Conservation (phyloP, 345 rosid genomes). For the Zanthoxylum bungeanum region DNA sequence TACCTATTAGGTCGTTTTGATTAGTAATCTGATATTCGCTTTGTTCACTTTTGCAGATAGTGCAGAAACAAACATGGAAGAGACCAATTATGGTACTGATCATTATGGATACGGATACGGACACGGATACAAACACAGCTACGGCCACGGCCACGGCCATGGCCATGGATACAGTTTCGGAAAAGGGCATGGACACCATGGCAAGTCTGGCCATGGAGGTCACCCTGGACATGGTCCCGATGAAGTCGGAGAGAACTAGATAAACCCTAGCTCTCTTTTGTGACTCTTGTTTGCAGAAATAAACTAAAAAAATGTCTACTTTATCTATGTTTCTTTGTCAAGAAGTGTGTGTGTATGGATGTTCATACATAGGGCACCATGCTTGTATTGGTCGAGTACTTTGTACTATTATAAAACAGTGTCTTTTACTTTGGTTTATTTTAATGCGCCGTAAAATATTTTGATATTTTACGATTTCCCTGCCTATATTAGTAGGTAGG, state of each 20-base stretch:
- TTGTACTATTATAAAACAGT: neutral
- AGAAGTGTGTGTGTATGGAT: neutral
- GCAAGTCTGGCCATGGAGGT: slow-evolving; percentile 5
- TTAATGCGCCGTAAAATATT: neutral
- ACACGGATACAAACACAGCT: neutral
- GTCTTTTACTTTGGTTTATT: neutral
- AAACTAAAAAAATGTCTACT: neutral
- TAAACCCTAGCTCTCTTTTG: neutral
- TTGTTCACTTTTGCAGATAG: neutral
- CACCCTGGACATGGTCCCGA: slow-evolving; percentile 9
- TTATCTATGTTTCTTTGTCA: neutral
- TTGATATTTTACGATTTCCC: no score
- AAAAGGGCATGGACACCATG: neutral
- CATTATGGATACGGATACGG: neutral
- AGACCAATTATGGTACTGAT: neutral
- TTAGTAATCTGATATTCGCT: no score
- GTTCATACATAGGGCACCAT: neutral
- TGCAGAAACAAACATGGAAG: neutral
- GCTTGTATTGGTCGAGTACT: neutral
- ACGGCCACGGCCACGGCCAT: neutral
- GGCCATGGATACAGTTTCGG: neutral
- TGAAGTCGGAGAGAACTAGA: neutral
- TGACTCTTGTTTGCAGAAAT: neutral
- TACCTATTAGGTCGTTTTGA: no score
- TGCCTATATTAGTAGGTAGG: no score